These are phyloP conservation scores for Phytopythium aichiense DNA, from an alignment of 352 stramenopile genomes.

Conservation along the genomic window DNA sequence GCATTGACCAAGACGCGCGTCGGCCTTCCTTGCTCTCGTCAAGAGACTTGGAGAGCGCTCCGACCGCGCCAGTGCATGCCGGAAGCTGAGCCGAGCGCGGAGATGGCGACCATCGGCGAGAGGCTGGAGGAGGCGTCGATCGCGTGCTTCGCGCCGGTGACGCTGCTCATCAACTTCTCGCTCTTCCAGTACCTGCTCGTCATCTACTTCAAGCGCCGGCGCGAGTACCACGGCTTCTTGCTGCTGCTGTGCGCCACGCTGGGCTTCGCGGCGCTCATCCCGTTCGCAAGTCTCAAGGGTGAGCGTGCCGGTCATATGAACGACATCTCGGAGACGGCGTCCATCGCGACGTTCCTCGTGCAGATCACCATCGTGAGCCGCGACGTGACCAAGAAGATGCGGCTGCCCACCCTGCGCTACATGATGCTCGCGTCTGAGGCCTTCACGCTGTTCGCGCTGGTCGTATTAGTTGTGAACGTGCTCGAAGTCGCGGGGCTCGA, in stretches of 20 bases:
- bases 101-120: background rate
- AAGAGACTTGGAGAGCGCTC: background rate
- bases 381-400: slow-evolving; percentile 21
- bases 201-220: slow-evolving; percentile 12
- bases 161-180: slow-evolving; percentile 28
- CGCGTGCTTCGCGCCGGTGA: slow-evolving; percentile 20
- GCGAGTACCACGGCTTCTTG: slow-evolving; percentile 8
- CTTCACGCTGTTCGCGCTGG: slow-evolving; percentile 12
- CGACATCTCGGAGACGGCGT: slow-evolving; percentile 31
- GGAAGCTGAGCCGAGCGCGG: background rate
- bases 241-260: slow-evolving; percentile 11
- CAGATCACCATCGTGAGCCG: slow-evolving; percentile 35
- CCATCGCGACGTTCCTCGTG: slow-evolving; percentile 29
- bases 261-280: slow-evolving; percentile 17
- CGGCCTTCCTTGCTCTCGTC: background rate
- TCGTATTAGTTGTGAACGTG: slow-evolving; percentile 11
- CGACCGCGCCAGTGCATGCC: background rate
- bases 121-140: background rate
- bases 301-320: slow-evolving; percentile 15
- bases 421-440: slow-evolving; percentile 19
- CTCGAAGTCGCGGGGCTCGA: slow-evolving; percentile 4
- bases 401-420: slow-evolving; percentile 17
- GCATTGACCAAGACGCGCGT: background rate
- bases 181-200: slow-evolving; percentile 32
- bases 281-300: slow-evolving; percentile 6